Percentiles rank a stretch among this genome's conserved stretches.
These are phyloP conservation scores for Saccharomyces hybrid DNA, from an alignment of 1,139 yeast genomes.

Conservation along the genomic window DNA sequence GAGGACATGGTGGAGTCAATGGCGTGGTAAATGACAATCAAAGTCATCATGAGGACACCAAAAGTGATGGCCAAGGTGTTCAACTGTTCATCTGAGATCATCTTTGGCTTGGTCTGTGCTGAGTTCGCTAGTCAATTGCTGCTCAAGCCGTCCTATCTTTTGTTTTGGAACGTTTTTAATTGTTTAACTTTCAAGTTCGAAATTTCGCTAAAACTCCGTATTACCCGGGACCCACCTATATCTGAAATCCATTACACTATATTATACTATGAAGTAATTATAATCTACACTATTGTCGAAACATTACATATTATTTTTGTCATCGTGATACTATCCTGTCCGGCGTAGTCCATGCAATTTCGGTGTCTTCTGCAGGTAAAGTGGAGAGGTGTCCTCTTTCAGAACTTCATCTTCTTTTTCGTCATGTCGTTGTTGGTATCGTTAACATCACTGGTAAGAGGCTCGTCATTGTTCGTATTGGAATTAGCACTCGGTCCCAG, in stretches of 20 bases:
- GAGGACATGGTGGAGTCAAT: conserved; percentile 30
- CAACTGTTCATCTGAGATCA: conserved; percentile 79
- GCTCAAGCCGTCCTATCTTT: background rate
- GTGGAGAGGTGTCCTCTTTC: background rate
- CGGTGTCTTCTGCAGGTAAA: background rate
- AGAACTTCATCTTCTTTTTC: background rate
- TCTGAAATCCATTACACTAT: too few species aligned
- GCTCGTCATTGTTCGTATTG: background rate
- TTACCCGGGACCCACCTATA: too few species aligned
- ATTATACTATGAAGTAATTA: too few species aligned
- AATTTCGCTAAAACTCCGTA: background rate
- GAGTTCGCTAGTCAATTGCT: background rate
- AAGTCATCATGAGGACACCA: conserved; percentile 63
- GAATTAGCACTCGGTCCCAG: background rate
- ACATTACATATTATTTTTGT: too few species aligned
- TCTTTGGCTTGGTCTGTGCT: conserved; percentile 24
- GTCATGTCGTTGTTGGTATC: background rate
- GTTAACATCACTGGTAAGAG: background rate
- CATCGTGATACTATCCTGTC: too few species aligned
- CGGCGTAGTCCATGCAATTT: background rate
- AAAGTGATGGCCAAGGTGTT: conserved; percentile 66
- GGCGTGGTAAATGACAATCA: conserved; percentile 64
- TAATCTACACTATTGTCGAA: too few species aligned
- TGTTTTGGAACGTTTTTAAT: background rate
- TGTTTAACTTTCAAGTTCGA: background rate